These are phyloP conservation scores for Claviceps purpurea DNA, from an alignment of 2,329 filamentous ascomycete genomes.

Conservation along the genomic window DNA sequence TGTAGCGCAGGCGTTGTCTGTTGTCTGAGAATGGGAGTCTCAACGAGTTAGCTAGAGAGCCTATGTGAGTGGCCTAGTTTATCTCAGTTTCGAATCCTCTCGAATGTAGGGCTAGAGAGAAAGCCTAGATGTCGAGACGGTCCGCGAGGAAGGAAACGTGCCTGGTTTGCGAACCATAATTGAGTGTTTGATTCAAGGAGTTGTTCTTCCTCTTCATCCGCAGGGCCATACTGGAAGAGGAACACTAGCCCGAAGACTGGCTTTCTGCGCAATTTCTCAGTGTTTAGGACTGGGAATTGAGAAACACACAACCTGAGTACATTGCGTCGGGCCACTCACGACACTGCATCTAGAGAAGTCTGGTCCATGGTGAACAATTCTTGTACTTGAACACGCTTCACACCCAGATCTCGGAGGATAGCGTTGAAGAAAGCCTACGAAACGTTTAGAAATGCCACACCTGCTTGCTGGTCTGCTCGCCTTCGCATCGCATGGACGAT, in stretches of 20 bases:
- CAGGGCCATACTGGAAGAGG: constrained; percentile 58
- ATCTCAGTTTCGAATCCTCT: background rate
- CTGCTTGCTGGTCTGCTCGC: background rate
- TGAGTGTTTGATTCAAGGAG: constrained; percentile 28
- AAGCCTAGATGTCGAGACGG: background rate
- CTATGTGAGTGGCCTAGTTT: background rate
- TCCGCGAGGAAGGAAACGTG: constrained; percentile 19
- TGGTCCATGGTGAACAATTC: constrained; percentile 66
- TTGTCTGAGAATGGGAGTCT: constrained; percentile 38
- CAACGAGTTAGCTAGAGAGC: background rate
- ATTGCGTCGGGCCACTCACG: constrained; percentile 31
- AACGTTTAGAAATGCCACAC: background rate
- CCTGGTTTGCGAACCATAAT: constrained; percentile 93
- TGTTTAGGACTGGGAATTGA: background rate
- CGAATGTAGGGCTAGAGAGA: background rate
- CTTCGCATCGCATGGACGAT: background rate
- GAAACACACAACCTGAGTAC: background rate
- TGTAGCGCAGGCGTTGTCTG: constrained; percentile 79
- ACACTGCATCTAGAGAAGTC: constrained; percentile 45
- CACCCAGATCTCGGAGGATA: constrained; percentile 68
- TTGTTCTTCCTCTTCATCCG: constrained; percentile 38
- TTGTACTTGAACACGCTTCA: constrained; percentile 56
- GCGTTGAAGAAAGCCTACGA: constrained; percentile 67
- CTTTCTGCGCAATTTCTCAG: constrained; percentile 31
- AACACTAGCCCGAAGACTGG: constrained; percentile 82